Evolutionary conservation across 2,329 filamentous ascomycete genomes (phyloP), one percentile per base, ranked within the genome.

Genomic region (Aspergillus persii): DNA sequence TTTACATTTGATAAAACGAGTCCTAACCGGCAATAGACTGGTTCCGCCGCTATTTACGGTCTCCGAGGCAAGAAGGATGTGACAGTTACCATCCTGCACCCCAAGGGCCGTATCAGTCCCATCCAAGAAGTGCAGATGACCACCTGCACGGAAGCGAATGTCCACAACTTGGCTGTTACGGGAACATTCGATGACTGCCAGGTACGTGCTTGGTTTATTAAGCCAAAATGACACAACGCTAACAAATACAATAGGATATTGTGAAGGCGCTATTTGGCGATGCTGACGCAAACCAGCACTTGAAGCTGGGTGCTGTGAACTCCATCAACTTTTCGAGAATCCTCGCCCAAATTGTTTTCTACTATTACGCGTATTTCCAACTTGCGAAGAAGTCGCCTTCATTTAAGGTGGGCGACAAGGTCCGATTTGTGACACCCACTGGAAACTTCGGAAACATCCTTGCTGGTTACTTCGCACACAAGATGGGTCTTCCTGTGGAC

Each of bases 51-150:
- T 65, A 98, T 99, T 68, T 97, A 98, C 72, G 95, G 95, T 57
- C 83, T 99, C 56, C 83, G 93, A 53, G 92, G 93, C 56, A 98
- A 98, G 86, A 93, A 96, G 79, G 95, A 99, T 82, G 91, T 97
- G 15, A 96, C 92, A 0, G 91, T 98, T 55, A 95, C 96, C 80
- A 98, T 99, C 73, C 84, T 98, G 69, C 89, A 94, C 76, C 95
- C 95, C 29, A 91, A 95, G 76, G 94, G 92, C 62, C 90, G 92
- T 66, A 89, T 98, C 63, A 92, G 89, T 73, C 91, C 92, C 12
- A 90, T 98, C 58, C 95, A 98, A 76, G 92, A 98, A 77, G 90
- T 91, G 4, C 95, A 98, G 79, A 98, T 98, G 95, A 97, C 93
- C 0, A 97, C 94, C 0, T 90, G 95, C 30, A 81, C 92, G 46